Evolutionary conservation across 768 basidiomycete species (phyloP), one percentile per base, ranked within the genome.

Genomic region (Suillus lakei): DNA sequence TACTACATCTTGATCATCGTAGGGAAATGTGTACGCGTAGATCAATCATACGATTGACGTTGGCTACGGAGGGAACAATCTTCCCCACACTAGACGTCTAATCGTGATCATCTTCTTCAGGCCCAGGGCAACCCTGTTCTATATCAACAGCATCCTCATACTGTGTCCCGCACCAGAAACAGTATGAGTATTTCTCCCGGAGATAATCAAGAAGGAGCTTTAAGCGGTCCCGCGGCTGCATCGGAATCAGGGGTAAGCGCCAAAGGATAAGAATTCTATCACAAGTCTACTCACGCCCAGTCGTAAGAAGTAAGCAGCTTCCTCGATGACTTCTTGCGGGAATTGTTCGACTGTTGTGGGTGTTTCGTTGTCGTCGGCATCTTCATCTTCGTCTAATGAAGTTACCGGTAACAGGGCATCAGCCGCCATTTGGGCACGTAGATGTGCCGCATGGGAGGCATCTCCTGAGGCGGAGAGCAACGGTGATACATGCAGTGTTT

Each of bases 121-220:
- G 73, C 8, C 94, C 94, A 7, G 93, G 93, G 75, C 94, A 96
- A 63, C 87, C 81, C 43, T 71, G 75, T 44, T 78, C 78, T 81
- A 96, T 79, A 59, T 92, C 90, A 18, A 85, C 84, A 7, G 78
- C 74, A 67, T 83, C 81, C 6, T 84, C 83, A 72, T 95, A 96
- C 69, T 88, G 84, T 15, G 90, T 85, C 15, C 94, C 94, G 73
- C 94, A 96, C 91, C 93, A 95, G 76, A 94, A 95, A 73, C 94
- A 95, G 73, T 95, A 95, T 6, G 81, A 73, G 74, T 94, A 86
- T 66, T 81, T 83, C 44, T 85, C 81, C 30, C 94, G 90, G 58
- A 96, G 84, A 75, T 96, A 93, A 5, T 85, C 78, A 30, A 95
- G 80, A 21, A 93, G 86, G 54, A 90, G 78, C 44, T 82, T 77